Base-by-base conservation (phyloP, 441 rosid species). In the Melastoma candidum region DNA sequence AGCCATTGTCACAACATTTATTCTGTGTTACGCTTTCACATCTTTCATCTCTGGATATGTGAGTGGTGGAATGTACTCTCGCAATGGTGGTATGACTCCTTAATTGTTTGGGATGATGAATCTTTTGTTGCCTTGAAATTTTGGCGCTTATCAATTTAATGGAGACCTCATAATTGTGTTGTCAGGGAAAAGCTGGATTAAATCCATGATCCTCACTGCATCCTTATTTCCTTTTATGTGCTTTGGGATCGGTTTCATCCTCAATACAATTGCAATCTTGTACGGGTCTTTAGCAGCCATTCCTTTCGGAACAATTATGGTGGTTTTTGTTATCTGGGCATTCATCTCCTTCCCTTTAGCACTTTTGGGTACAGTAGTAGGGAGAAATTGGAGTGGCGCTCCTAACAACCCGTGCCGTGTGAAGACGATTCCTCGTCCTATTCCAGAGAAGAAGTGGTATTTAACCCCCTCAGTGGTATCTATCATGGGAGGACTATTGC, bases 21-120 rank as follows among this genome's bases (percentile, higher is more conserved):
- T 95, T 46, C 80, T 87, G 29, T 95, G 96, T 64, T 95, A 95
- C 61, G 99, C 99, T 53, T 81, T 95, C 61, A 95, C 98, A 26
- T 95, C 99, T 41, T 95, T 95, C 64, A 66, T 95, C 61, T 77
- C 99, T 72, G 99, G 99, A 65, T 95, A 95, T 61, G 98, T 95
- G 59, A 95, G 97, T 13, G 98, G 98, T 61, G 99, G 99, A 49
- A 85, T 95, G 98, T 90, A 95, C 74, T 95, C 99, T 29, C 89
- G 98, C 57, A 72, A 87, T 64, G 98, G 99, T 11, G 98, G 99
- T 95, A 77, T 64, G 83, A 29, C 46, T 52, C 64, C 59, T 50
- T 8, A 24, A 11, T 11, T 36, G 41, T 36, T 36, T 36, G 41
- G 41, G 41, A 36, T 36, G 8, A 36, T 2, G 41, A 36, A 6